Evolutionary conservation across 2,329 filamentous ascomycete species (phyloP).

Genomic region (Colletotrichum camelliae): DNA sequence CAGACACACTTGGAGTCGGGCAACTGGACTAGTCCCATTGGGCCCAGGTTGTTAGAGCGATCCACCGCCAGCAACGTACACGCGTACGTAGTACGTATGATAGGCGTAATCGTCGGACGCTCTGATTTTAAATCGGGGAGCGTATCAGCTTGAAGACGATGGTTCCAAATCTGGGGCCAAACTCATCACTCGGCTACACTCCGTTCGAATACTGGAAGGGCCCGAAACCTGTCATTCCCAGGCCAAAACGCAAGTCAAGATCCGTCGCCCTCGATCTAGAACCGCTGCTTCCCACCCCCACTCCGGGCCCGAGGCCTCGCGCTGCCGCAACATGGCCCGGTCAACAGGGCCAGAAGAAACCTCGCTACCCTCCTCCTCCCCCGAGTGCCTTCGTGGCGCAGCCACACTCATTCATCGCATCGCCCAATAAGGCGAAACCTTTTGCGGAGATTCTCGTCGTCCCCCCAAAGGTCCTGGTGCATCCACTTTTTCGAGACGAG

Average conservation of each 20-base stretch:
- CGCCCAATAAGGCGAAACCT: constrained; percentile 3
- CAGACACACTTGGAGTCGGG: background rate
- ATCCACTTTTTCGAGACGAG: constrained; percentile 18
- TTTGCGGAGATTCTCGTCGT: constrained; percentile 18
- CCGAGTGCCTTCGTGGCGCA: constrained; percentile 14
- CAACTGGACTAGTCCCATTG: background rate
- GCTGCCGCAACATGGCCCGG: constrained; percentile 17
- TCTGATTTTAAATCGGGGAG: constrained; percentile 7
- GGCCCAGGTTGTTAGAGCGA: background rate
- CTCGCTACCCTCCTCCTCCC: background rate
- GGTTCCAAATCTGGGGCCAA: constrained; percentile 16
- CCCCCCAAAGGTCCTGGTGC: constrained; percentile 16
- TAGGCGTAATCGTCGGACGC: constrained; percentile 7
- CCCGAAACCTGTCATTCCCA: constrained; percentile 23
- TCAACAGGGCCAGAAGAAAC: background rate
- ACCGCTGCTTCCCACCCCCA: constrained; percentile 14
- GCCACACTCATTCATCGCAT: constrained; percentile 2
- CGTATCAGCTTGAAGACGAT: constrained; percentile 16
- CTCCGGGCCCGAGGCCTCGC: background rate
- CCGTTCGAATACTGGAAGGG: constrained; percentile 31
- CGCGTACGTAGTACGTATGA: constrained; percentile 15
- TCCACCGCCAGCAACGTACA: background rate
- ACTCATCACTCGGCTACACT: constrained; percentile 25
- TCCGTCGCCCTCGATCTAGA: constrained; percentile 7
- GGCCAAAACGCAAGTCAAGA: constrained; percentile 6